phyloP scores from a whole-genome alignment of 2,329 filamentous ascomycete species.

The Stachybotrys chlorohalonatus region DNA sequence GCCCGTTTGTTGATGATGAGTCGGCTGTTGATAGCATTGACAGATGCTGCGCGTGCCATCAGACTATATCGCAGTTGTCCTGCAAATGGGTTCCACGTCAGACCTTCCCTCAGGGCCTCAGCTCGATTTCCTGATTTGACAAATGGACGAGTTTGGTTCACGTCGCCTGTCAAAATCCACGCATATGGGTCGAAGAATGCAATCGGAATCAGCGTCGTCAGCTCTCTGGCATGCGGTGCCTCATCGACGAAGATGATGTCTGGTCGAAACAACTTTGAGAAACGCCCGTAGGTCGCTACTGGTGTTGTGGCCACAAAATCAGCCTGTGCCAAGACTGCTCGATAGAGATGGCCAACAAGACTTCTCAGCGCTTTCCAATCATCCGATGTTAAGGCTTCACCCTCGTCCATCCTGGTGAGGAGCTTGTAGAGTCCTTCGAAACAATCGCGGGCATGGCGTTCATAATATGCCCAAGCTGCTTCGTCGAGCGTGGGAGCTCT shows the following conservation, averaged over 20 bases:
- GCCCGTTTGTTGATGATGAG: slow-evolving; percentile 28
- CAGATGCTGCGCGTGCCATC: slow-evolving; percentile 27
- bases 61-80: slow-evolving; percentile 24
- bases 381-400: slow-evolving; percentile 12
- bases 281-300: slow-evolving; percentile 28
- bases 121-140: slow-evolving; percentile 18
- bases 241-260: slow-evolving; percentile 84
- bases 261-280: slow-evolving; percentile 54
- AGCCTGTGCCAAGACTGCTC: slow-evolving; percentile 23
- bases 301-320: slow-evolving; percentile 39
- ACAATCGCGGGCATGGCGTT: slow-evolving; percentile 16
- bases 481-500: slow-evolving; percentile 32
- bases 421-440: slow-evolving; percentile 26
- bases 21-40: slow-evolving; percentile 20
- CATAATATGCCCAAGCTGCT: slow-evolving; percentile 30
- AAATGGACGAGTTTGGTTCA: slow-evolving; percentile 34
- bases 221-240: slow-evolving; percentile 34
- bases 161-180: slow-evolving; percentile 37
- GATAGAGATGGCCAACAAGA: slow-evolving; percentile 26
- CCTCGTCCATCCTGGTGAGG: slow-evolving; percentile 21
- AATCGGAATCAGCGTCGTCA: slow-evolving; percentile 34
- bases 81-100: slow-evolving; percentile 20
- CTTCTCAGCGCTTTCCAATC: slow-evolving; percentile 20
- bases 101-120: slow-evolving; percentile 6
- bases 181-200: slow-evolving; percentile 30